These are phyloP conservation scores for Mortierella polycephala DNA, from an alignment of 371 early-diverging fungal species.

Conservation along the genomic window DNA sequence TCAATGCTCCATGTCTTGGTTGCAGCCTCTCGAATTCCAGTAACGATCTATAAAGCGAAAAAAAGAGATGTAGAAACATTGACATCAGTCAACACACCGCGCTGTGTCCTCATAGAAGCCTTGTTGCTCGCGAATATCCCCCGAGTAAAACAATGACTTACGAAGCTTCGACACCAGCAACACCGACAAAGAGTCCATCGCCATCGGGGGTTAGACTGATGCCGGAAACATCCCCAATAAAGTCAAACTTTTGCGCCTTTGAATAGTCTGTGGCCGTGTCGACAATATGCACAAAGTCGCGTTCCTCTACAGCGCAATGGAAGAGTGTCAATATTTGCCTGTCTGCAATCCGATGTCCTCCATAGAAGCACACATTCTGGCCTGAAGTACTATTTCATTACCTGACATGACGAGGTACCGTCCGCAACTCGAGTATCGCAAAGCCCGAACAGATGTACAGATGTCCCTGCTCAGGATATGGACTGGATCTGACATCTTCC, in stretches of 20 bases:
- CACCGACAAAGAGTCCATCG: constrained; percentile 69
- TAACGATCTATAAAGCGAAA: constrained; percentile 21
- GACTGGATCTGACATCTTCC: constrained; percentile 68
- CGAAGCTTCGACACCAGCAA: constrained; percentile 60
- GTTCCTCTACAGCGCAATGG: constrained; percentile 61
- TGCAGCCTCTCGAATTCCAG: constrained; percentile 41
- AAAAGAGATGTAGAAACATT: neutral
- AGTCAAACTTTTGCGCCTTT: constrained; percentile 76
- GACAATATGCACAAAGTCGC: constrained; percentile 83
- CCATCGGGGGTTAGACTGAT: constrained; percentile 67
- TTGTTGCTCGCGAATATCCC: neutral
- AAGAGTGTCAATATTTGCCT: neutral
- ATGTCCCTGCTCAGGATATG: constrained; percentile 69
- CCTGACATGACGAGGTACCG: constrained; percentile 75
- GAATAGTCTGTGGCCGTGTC: constrained; percentile 60
- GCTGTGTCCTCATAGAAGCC: neutral
- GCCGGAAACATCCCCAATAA: constrained; percentile 89
- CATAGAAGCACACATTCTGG: neutral
- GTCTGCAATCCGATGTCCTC: neutral
- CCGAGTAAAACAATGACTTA: constrained; percentile 9
- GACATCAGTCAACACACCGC: neutral
- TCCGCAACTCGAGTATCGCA: constrained; percentile 80
- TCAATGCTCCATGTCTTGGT: no score
- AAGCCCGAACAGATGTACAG: constrained; percentile 78
- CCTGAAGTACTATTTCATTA: constrained; percentile 18